A percentile compares a stretch with the other conserved stretches of the same genome.
phyloP scores from a whole-genome alignment of 768 basidiomycete genomes.

The Lactarius deliciosus region DNA sequence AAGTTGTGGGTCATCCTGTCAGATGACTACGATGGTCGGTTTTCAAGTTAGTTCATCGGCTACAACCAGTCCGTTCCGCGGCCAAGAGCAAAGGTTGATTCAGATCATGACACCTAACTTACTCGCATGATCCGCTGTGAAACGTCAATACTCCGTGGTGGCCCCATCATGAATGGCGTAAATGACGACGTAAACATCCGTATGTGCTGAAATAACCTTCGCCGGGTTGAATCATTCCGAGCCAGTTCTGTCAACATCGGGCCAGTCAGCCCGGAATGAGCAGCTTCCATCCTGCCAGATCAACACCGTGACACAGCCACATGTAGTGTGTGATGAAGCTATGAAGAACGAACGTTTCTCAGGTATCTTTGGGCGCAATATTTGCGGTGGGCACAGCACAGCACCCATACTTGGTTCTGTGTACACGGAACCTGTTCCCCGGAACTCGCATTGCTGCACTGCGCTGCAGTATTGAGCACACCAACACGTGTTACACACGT shows the following conservation, averaged over 20 bases:
- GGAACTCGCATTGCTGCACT: background rate
- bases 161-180: background rate
- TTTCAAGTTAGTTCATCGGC: background rate
- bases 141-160: constrained; percentile 8
- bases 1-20: background rate
- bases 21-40: background rate
- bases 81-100: background rate
- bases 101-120: background rate
- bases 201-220: background rate
- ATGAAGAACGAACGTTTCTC: background rate
- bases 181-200: background rate
- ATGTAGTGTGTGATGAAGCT: background rate
- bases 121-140: background rate
- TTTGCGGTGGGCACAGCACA: background rate
- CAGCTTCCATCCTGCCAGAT: background rate
- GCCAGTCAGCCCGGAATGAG: background rate
- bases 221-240: background rate
- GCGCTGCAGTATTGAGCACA: background rate
- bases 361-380: background rate
- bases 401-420: background rate
- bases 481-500: constrained; percentile 28
- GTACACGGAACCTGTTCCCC: background rate
- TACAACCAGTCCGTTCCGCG: background rate
- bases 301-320: background rate
- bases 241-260: background rate